Base-by-base conservation (phyloP, 305 asterid genomes). In the Fraxinus platypoda region DNA sequence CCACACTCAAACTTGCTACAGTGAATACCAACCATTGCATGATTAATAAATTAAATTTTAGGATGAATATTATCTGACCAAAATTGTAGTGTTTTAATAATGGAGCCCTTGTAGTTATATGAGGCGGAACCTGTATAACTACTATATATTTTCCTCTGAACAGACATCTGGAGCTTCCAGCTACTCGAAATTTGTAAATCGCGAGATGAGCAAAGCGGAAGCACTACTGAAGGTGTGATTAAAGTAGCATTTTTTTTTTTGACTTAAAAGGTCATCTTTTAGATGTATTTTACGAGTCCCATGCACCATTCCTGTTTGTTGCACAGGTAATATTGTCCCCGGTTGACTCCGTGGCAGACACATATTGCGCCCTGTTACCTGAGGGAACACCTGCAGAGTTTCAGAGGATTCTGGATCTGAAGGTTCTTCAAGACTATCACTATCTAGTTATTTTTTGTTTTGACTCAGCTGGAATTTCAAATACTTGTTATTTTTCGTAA, bases 141-240 rank as follows among this genome's bases (percentile, higher is more conserved):
- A 25, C 30, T 13, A 62, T 8, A 2, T 82, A 80, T 34, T 83
- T 79, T 87, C 81, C 82, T 81, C 83, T 34, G 38, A 84, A 80
- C 85, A 95, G 99, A 89, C 92, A 82, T 91, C 97, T 59, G 95
- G 93, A 84, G 98, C 93, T 86, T 86, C 95, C 77, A 93, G 97
- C 89, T 96, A 94, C 88, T 91, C 98, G 74, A 96, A 92, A 85
- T 96, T 93, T 88, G 98, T 94, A 26, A 91, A 93, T 89, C 94
- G 97, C 78, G 99, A 96, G 88, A 96, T 94, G 98, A 96, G 99
- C 97, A 96, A 96, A 91, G 99, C 99, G 66, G 99, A 96, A 91
- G 98, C 99, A 84, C 89, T 96, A 73, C 85, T 96, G 78, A 96
- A 96, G 97, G 98, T 93, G 84, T 82, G 83, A 76, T 72, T 78